phyloP scores from a whole-genome alignment of 129 eudicot genomes.

The Tagetes erecta region DNA sequence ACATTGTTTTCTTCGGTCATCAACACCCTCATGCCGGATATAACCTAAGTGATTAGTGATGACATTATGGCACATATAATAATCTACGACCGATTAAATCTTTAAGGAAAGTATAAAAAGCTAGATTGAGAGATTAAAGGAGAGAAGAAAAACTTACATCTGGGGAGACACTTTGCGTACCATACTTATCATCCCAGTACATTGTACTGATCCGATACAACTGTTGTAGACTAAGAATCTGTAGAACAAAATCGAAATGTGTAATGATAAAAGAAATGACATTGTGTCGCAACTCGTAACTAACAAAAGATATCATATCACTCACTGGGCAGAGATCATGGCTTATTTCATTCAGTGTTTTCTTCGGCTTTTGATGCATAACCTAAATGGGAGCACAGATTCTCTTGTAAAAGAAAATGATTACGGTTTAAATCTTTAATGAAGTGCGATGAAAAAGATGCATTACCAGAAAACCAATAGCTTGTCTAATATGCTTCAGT shows the following conservation, averaged over 20 bases:
- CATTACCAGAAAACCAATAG: slow-evolving; percentile 85
- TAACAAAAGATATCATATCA: slow-evolving; percentile 27
- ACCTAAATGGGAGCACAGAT: slow-evolving; percentile 49
- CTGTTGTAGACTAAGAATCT: slow-evolving; percentile 94
- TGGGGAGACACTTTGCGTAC: slow-evolving; percentile 83
- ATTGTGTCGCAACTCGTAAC: not conserved
- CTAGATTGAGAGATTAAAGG: not conserved
- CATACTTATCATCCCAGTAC: slow-evolving; percentile 99
- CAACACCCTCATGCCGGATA: slow-evolving; percentile 80
- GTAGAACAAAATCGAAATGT: slow-evolving; percentile 21
- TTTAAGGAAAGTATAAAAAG: not conserved
- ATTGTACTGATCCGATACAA: slow-evolving; percentile 90
- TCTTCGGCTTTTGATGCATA: slow-evolving; percentile 92
- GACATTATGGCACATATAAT: not conserved
- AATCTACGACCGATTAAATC: not conserved
- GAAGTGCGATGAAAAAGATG: slow-evolving; percentile 1
- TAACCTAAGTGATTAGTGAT: slow-evolving; percentile 49
- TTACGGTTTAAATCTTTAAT: not conserved
- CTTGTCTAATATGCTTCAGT: slow-evolving; percentile 93
- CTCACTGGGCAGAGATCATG: slow-evolving; percentile 89
- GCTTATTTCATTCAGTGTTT: slow-evolving; percentile 80
- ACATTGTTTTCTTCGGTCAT: slow-evolving; percentile 92
- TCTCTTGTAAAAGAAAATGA: slow-evolving; percentile 14
- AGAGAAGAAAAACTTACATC: slow-evolving; percentile 58
- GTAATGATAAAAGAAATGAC: slow-evolving; percentile 5